phyloP scores from a whole-genome alignment of 306 rosid genomes.

The Corylus heterophylla region DNA sequence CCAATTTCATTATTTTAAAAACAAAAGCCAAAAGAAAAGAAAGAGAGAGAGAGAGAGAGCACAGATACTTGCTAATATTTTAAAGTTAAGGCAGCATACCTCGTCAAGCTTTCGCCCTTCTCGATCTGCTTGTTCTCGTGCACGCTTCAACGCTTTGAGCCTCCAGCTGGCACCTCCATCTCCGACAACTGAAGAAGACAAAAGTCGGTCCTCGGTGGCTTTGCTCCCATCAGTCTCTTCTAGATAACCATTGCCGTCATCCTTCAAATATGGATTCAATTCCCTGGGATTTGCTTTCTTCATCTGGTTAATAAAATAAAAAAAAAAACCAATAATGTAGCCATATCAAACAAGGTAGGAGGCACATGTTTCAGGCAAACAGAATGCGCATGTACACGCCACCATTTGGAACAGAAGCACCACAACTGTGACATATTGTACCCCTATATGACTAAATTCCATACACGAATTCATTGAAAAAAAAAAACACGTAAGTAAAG shows the following conservation, averaged over 20 bases:
- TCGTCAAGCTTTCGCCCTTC: slow-evolving; percentile 63
- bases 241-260: slow-evolving; percentile 78
- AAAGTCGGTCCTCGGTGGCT: slow-evolving; percentile 42
- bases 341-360: not conserved
- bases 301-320: slow-evolving; percentile 28
- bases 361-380: slow-evolving; percentile 14
- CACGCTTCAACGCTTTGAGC: slow-evolving; percentile 95
- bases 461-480: not conserved
- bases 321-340: not conserved
- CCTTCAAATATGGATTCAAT: slow-evolving; percentile 84
- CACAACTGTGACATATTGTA: too few relatives aligned
- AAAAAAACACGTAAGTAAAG: too few relatives aligned
- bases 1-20: slow-evolving; percentile 12
- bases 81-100: slow-evolving; percentile 43
- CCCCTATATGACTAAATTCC: not conserved
- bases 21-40: not conserved
- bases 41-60: not conserved
- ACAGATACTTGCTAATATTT: slow-evolving; percentile 14
- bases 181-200: slow-evolving; percentile 76
- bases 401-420: too few relatives aligned
- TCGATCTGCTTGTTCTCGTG: slow-evolving; percentile 86
- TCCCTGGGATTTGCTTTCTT: slow-evolving; percentile 67
- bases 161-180: slow-evolving; percentile 99
- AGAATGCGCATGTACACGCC: not conserved
- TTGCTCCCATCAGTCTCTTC: slow-evolving; percentile 55